Percentiles rank a stretch among this genome's conserved stretches.
Conservation (phyloP, 768 basidiomycete genomes). For the Tricholoma terreum region DNA sequence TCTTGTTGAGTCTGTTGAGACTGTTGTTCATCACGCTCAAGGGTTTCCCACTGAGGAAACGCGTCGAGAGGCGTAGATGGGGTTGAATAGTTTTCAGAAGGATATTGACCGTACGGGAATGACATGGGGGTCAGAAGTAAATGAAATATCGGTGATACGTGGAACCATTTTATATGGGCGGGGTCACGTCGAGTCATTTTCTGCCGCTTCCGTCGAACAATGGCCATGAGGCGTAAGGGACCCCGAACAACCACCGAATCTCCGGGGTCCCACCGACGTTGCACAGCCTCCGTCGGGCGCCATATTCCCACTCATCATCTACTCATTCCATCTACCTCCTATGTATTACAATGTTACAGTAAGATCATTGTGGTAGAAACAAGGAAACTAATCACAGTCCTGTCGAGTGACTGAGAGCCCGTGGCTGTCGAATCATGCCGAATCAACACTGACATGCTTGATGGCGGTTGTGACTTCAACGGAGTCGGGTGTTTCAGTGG, state of each 20-base stretch:
- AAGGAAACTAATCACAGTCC: neutral
- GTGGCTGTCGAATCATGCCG: conserved; percentile 3
- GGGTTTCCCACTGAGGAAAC: conserved; percentile 40
- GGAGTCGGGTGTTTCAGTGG: conserved; percentile 29
- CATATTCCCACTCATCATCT: neutral
- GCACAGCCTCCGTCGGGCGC: conserved; percentile 32
- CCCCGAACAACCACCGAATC: conserved; percentile 15
- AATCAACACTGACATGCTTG: conserved; percentile 8
- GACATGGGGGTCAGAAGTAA: conserved; percentile 39
- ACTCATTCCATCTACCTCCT: neutral
- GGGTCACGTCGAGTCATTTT: conserved; percentile 30
- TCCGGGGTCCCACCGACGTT: conserved; percentile 21
- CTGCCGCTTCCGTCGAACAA: conserved; percentile 34
- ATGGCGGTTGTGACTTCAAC: conserved; percentile 14
- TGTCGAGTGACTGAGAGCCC: neutral
- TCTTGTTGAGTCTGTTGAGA: conserved; percentile 32
- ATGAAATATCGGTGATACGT: conserved; percentile 11
- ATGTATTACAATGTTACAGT: neutral
- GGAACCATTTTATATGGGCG: conserved; percentile 32
- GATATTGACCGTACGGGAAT: conserved; percentile 43
- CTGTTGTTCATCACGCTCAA: conserved; percentile 41
- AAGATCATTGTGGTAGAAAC: neutral
- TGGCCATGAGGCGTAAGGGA: conserved; percentile 27
- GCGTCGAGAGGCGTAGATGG: conserved; percentile 45
- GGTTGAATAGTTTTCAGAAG: conserved; percentile 45